Evolutionary conservation across 768 basidiomycete species (phyloP), one percentile per base, ranked within the genome.

Genomic region (Suillus placidus): DNA sequence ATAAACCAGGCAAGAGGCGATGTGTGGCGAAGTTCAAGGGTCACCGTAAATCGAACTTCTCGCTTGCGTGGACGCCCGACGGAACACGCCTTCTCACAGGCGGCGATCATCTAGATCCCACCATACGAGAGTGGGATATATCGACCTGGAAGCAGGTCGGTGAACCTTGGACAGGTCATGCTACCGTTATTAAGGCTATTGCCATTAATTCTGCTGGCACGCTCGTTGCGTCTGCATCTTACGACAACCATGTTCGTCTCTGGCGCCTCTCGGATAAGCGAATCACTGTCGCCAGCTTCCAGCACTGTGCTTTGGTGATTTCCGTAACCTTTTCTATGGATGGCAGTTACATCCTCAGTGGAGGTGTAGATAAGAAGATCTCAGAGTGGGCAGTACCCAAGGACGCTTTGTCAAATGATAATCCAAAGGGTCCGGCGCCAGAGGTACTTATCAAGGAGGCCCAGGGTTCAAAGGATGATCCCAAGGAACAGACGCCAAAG

Each of bases 1-100:
- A 47, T 47, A 47, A 47, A 47, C n/a, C n/a, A 23, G 45, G 45
- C n/a, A 47, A 47, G n/a, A 47, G n/a, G n/a, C n/a, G 23, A 2
- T 47, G n/a, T 47, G 12, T n/a, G 10, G n/a, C n/a, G 23, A 47
- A 47, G 12, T 47, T 47, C 45, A 47, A 47, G 45, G 45, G n/a
- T 47, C 45, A 47, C 45, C 45, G n/a, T 47, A n/a, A 47, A 47
- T 23, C 45, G n/a, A 47, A 47, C 45, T n/a, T 47, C 45, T 47
- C 45, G 4, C 45, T 47, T n/a, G n/a, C 18, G n/a, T 47, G 45
- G 45, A 47, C 45, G 8, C n/a, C 45, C n/a, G 45, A 47, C 10
- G n/a, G 45, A 47, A 47, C n/a, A n/a, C 45, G n/a, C n/a, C 45
- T 47, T 47, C 45, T 47, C n/a, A 47, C n/a, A 47, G 45, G 45